These are phyloP conservation scores for Candida sanyaensis DNA, from an alignment of 1,139 yeast species.

Conservation along the genomic window DNA sequence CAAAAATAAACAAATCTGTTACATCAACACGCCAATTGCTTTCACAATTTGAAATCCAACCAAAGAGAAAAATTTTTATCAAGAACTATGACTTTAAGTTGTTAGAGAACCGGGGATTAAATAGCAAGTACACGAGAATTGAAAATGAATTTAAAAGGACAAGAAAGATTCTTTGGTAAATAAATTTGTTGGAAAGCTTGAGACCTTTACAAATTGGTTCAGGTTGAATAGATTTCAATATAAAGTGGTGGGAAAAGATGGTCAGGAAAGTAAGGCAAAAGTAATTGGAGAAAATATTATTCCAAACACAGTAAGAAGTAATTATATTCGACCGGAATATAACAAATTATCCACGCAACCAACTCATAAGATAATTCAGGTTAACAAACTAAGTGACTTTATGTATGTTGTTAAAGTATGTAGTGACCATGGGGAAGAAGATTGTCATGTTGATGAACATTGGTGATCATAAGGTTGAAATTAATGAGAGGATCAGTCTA, in stretches of 20 bases:
- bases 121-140: conserved; percentile 6
- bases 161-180: conserved; percentile 5
- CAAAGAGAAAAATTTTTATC: conserved; percentile 1
- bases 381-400: conserved; percentile 9
- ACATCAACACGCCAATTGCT: conserved; percentile 4
- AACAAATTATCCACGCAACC: conserved; percentile 8
- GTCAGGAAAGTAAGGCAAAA: neutral
- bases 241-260: neutral
- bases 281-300: neutral
- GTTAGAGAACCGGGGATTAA: conserved; percentile 9
- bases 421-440: neutral
- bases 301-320: neutral
- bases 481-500: conserved; percentile 8
- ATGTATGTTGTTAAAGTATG: conserved; percentile 7
- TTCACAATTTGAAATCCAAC: conserved; percentile 4
- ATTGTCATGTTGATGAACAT: conserved; percentile 10
- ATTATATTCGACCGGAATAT: neutral
- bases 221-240: conserved; percentile 8
- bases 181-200: conserved; percentile 3
- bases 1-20: conserved; percentile 1
- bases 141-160: conserved; percentile 5
- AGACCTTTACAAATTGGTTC: conserved; percentile 9
- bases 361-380: conserved; percentile 10
- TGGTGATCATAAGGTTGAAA: conserved; percentile 4
- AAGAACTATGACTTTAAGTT: conserved; percentile 6